Percentiles rank a stretch among this genome's conserved stretches.
These are phyloP conservation scores for Fusarium euwallaceae DNA, from an alignment of 2,329 filamentous ascomycete genomes.

Conservation along the genomic window DNA sequence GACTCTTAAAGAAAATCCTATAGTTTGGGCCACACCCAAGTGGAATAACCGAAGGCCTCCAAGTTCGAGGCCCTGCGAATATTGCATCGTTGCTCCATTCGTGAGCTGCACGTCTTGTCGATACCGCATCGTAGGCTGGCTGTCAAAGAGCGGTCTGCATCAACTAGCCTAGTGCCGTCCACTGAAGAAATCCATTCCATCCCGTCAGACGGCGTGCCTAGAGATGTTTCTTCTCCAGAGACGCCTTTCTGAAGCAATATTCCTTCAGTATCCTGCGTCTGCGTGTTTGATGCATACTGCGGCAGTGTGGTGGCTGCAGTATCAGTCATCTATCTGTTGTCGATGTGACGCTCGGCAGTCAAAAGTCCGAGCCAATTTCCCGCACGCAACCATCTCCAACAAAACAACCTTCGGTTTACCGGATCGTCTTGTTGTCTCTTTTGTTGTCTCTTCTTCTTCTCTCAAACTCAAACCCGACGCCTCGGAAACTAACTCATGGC, in stretches of 20 bases:
- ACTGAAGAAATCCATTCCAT: slow-evolving; percentile 20
- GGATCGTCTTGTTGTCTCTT: slow-evolving; percentile 32
- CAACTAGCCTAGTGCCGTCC: slow-evolving; percentile 36
- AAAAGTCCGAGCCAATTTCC: slow-evolving; percentile 22
- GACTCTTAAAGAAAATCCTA: slow-evolving; percentile 4
- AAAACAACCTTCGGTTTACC: neutral
- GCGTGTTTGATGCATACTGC: slow-evolving; percentile 21
- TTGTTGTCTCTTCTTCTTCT: slow-evolving; percentile 34
- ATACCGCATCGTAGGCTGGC: slow-evolving; percentile 34
- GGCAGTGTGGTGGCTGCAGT: slow-evolving; percentile 7
- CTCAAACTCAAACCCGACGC: slow-evolving; percentile 14
- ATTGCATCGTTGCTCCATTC: slow-evolving; percentile 25
- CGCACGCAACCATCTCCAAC: neutral
- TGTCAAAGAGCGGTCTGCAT: slow-evolving; percentile 49
- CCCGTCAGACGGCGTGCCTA: slow-evolving; percentile 12
- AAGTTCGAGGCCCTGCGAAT: slow-evolving; percentile 33
- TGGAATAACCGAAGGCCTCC: slow-evolving; percentile 25
- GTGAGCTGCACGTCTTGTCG: slow-evolving; percentile 39
- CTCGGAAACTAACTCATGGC: slow-evolving; percentile 26
- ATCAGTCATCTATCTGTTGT: slow-evolving; percentile 4
- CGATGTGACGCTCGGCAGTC: slow-evolving; percentile 15
- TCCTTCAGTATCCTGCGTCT: neutral
- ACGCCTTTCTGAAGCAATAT: slow-evolving; percentile 7
- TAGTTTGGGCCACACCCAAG: slow-evolving; percentile 18
- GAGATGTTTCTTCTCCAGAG: neutral